phyloP scores from a whole-genome alignment of 495 filamentous ascomycete genomes.

The Neurospora tetraspora region DNA sequence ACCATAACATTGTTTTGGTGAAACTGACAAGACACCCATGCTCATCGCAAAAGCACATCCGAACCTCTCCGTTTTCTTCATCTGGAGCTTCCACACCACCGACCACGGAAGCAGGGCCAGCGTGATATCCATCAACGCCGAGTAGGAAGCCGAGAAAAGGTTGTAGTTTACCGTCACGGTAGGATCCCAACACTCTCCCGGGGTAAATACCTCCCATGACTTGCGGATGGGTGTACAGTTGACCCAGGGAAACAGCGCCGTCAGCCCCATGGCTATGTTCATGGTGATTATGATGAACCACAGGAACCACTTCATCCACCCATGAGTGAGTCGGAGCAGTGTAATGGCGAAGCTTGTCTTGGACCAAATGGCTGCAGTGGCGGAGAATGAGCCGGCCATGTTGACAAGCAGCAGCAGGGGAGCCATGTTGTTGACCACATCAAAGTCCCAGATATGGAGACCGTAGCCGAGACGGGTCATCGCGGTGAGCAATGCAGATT shows the following conservation, averaged over 20 bases:
- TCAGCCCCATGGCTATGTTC: slow-evolving; percentile 28
- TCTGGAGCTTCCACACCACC: slow-evolving; percentile 22
- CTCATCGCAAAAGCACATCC: slow-evolving; percentile 30
- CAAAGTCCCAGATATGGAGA: slow-evolving; percentile 13
- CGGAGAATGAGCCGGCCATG: slow-evolving; percentile 13
- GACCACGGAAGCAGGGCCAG: slow-evolving; percentile 28
- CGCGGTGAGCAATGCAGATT: slow-evolving; percentile 8
- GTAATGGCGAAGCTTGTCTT: slow-evolving; percentile 30
- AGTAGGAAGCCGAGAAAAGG: slow-evolving; percentile 18
- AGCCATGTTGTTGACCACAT: neutral
- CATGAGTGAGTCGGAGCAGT: slow-evolving; percentile 16
- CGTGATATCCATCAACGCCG: slow-evolving; percentile 20
- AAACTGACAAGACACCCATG: slow-evolving; percentile 14
- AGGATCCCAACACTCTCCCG: slow-evolving; percentile 25
- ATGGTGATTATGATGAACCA: slow-evolving; percentile 24
- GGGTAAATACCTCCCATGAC: slow-evolving; percentile 18
- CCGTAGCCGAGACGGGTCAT: slow-evolving; percentile 23
- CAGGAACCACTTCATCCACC: slow-evolving; percentile 13
- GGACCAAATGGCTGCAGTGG: slow-evolving; percentile 15
- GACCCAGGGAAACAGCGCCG: slow-evolving; percentile 30
- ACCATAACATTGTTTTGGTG: neutral
- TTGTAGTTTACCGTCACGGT: slow-evolving; percentile 11
- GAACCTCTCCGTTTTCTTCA: slow-evolving; percentile 27
- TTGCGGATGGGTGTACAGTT: slow-evolving; percentile 27
- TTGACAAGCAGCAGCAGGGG: slow-evolving; percentile 9